phyloP scores from a whole-genome alignment of 805 yeast genomes.

The Schizosaccharomyces cryophilus region DNA sequence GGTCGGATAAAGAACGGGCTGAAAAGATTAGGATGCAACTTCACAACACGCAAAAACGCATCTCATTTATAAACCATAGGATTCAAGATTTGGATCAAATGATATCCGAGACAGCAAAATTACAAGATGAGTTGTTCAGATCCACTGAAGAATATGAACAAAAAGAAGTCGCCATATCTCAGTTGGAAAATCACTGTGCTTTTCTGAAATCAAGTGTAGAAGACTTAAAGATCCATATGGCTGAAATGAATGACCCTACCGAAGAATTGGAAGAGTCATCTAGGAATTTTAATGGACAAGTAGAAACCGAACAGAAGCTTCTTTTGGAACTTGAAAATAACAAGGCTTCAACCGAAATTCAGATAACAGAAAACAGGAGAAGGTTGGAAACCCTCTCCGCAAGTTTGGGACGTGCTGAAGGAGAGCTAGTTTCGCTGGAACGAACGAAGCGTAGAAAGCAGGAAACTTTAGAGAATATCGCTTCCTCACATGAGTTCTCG shows the following conservation, averaged over 20 bases:
- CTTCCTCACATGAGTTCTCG: neutral
- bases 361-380: neutral
- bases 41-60: conserved; percentile 19
- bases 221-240: conserved; percentile 19
- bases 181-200: conserved; percentile 23
- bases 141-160: conserved; percentile 64
- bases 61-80: conserved; percentile 23
- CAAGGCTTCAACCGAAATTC: neutral
- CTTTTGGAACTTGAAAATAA: neutral
- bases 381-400: neutral
- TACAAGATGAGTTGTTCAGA: conserved; percentile 40
- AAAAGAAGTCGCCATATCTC: conserved; percentile 37
- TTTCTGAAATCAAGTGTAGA: conserved; percentile 27
- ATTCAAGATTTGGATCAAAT: conserved; percentile 25
- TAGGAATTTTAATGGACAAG: neutral
- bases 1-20: conserved; percentile 51
- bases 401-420: neutral
- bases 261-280: conserved; percentile 17
- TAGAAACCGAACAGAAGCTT: neutral
- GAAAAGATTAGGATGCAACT: conserved; percentile 28
- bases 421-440: neutral
- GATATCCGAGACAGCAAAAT: conserved; percentile 28
- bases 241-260: conserved; percentile 10
- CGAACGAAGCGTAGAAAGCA: neutral
- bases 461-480: neutral